phyloP scores from a whole-genome alignment of 495 filamentous ascomycete genomes.

The Aspergillus avenaceus region DNA sequence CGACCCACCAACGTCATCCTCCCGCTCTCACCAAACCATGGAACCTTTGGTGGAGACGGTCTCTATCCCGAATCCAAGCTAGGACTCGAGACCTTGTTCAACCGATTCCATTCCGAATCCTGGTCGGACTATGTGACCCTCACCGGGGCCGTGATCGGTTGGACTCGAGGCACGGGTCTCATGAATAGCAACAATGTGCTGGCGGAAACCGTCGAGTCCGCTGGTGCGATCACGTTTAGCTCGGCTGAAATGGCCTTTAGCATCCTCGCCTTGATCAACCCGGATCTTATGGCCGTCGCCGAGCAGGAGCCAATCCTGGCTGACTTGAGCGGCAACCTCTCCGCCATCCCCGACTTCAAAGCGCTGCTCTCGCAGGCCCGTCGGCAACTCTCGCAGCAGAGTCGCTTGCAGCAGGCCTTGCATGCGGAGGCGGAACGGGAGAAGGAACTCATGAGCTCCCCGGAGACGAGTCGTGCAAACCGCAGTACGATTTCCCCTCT shows the following conservation, averaged over 20 bases:
- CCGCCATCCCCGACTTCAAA: slow-evolving; percentile 97
- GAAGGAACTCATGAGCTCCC: too few relatives aligned
- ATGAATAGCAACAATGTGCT: slow-evolving; percentile 99
- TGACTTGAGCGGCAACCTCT: slow-evolving; percentile 94
- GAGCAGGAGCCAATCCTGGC: slow-evolving; percentile 93
- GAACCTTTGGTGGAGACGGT: slow-evolving; percentile 96
- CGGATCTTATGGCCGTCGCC: slow-evolving; percentile 90
- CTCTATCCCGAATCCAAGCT: slow-evolving; percentile 98
- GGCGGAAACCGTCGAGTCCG: slow-evolving; percentile 92
- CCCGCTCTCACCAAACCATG: slow-evolving; percentile 95
- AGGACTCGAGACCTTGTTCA: slow-evolving; percentile 95
- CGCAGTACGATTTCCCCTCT: too few relatives aligned
- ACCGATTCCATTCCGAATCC: slow-evolving; percentile 95
- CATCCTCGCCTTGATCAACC: slow-evolving; percentile 94
- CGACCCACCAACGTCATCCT: slow-evolving; percentile 95
- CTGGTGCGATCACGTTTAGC: slow-evolving; percentile 96
- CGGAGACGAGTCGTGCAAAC: too few relatives aligned
- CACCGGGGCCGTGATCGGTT: slow-evolving; percentile 97
- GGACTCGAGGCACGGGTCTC: slow-evolving; percentile 96
- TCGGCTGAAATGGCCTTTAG: slow-evolving; percentile 99
- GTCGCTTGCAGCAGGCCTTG: too few relatives aligned
- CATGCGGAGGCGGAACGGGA: too few relatives aligned
- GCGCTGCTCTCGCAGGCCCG: slow-evolving; percentile 84
- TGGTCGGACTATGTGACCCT: slow-evolving; percentile 98
- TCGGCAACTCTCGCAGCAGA: too few relatives aligned